These are phyloP conservation scores for Trichosporon sp. DNA, from an alignment of 1,284 basidiomycete species.

Conservation along the genomic window DNA sequence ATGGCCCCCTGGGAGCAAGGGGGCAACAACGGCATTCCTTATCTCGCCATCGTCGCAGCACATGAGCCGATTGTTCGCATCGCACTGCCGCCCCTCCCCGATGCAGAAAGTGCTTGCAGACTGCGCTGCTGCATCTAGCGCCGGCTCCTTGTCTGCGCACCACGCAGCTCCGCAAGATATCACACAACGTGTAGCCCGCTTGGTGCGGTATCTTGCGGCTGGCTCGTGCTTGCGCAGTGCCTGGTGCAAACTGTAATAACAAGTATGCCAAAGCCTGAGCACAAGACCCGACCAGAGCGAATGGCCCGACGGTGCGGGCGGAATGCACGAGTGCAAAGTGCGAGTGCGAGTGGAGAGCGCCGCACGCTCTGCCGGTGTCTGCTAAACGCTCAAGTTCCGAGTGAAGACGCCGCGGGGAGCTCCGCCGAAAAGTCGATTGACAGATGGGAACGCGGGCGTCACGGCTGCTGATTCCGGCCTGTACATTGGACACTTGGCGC, in stretches of 20 bases:
- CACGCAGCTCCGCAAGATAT: neutral
- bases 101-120: neutral
- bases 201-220: neutral
- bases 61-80: no score
- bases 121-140: neutral
- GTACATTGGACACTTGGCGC: neutral
- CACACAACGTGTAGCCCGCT: neutral
- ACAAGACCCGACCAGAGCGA: neutral
- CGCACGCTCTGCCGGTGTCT: no score
- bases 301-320: no score
- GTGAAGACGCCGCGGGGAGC: neutral
- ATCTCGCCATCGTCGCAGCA: no score
- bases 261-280: neutral
- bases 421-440: neutral
- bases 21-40: no score
- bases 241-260: neutral
- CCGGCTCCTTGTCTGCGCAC: neutral
- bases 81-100: no score
- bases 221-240: neutral
- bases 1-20: slow-evolving; percentile 1
- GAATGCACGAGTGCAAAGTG: no score
- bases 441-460: neutral
- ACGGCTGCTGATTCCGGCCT: neutral
- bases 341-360: no score
- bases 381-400: no score